Evolutionary conservation across 73 alveolate species (phyloP), one percentile per base, ranked within the genome.

Genomic region (Paramecium caudatum): DNA sequence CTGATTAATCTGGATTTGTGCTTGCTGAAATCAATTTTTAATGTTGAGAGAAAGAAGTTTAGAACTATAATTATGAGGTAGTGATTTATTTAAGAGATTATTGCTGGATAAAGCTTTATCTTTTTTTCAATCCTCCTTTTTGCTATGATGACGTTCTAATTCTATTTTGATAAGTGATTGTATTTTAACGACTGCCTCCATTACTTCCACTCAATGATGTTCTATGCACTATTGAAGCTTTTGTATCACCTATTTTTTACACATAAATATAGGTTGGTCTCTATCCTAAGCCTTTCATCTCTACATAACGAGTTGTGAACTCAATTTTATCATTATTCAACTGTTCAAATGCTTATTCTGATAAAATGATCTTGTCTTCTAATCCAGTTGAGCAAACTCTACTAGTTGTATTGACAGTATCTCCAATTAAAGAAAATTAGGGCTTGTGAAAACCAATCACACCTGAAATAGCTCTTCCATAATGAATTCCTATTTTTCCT

Each of bases 361-460:
- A 83, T 27, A 83, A 23, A 15, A 43, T 83, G 7, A 83, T 83
- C 19, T 83, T 65, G 61, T 83, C 91, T 12, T 65, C 78, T n/a
- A 48, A 61, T 5, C 91, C 91, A 5, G 91, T 83, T 1, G 91
- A 83, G 36, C 91, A 83, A 5, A 83, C 91, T 49, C 91, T 25
- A 61, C 91, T 83, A 2, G 91, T 83, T 2, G 91, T 83, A 17
- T 83, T 83, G 25, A 83, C 84, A 9, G 91, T 83, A 36, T 83
- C 84, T 4, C 91, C 91, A 16, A 83, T 83, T 36, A 83, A 61
- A 1, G 91, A 83, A 83, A 83, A 83, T 36, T 83, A 55, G 10
- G 91, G 91, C 12, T 83, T 83, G 19, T 83, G 91, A 16, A 55
- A 83, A 32, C 91, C 91, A 33, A 83, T 83, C 2, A 83, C 91